These are phyloP conservation scores for Sinapis alba DNA, from an alignment of 441 rosid genomes.

Conservation along the genomic window DNA sequence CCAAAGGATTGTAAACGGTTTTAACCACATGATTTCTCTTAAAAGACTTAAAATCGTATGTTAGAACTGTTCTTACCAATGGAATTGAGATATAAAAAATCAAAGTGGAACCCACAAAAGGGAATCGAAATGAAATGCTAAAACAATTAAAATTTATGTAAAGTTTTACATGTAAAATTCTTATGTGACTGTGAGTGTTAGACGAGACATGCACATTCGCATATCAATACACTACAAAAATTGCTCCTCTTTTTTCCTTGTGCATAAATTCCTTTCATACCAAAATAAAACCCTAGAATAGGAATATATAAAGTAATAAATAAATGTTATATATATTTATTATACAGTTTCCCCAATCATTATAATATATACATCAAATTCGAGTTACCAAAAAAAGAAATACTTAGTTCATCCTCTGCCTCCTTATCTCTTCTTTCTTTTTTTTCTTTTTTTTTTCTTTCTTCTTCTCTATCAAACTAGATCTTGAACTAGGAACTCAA, in stretches of 20 bases:
- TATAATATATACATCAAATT: constrained; percentile 21
- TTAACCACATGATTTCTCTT: not conserved
- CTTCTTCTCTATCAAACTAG: constrained; percentile 23
- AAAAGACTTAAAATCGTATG: not conserved
- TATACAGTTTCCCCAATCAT: constrained; percentile 30
- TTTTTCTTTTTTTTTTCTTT: not conserved
- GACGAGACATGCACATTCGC: constrained; percentile 27
- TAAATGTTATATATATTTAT: not conserved
- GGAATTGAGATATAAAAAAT: not conserved
- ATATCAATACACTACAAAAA: constrained; percentile 30
- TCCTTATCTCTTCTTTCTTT: constrained; percentile 31
- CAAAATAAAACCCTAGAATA: constrained; percentile 38
- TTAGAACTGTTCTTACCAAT: not conserved
- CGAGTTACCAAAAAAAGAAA: constrained; percentile 29
- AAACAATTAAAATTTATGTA: not conserved
- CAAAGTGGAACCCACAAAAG: not conserved
- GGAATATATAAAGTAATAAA: constrained; percentile 12
- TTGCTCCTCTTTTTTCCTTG: constrained; percentile 33
- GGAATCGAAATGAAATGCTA: not conserved
- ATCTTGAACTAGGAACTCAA: constrained; percentile 30
- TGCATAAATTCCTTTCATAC: constrained; percentile 43
- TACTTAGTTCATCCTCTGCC: constrained; percentile 32
- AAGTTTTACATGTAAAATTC: not conserved
- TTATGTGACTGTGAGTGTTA: constrained; percentile 29
- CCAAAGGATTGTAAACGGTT: not conserved